Percentiles rank a stretch among this genome's conserved stretches.
Evolutionary conservation across 2,329 filamentous ascomycete genomes (phyloP).

Genomic region (Dissoconium aciculare): DNA sequence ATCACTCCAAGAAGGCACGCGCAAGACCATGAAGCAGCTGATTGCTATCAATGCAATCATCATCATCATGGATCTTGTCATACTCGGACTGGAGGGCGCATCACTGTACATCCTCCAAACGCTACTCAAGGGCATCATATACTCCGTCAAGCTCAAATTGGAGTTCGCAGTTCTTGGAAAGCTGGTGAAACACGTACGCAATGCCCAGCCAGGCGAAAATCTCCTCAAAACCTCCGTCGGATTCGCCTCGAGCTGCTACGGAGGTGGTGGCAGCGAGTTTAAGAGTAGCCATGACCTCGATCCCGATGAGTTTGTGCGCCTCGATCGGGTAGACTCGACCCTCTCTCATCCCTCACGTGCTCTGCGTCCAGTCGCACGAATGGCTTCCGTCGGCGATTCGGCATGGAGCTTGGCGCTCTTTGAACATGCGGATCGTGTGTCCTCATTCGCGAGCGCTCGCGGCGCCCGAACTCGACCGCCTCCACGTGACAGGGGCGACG

Average conservation of each 20-base stretch:
- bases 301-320: background rate
- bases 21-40: constrained; percentile 23
- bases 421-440: too few species aligned
- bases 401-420: too few species aligned
- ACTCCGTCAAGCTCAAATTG: constrained; percentile 24
- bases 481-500: too few species aligned
- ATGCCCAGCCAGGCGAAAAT: constrained; percentile 7
- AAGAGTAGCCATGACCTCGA: background rate
- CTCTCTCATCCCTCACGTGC: too few species aligned
- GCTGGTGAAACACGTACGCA: constrained; percentile 18
- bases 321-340: too few species aligned
- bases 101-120: constrained; percentile 23
- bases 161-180: constrained; percentile 21
- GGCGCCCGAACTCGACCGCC: too few species aligned
- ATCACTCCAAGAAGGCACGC: constrained; percentile 2
- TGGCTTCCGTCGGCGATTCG: too few species aligned
- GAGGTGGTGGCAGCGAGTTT: constrained; percentile 1
- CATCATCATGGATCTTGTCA: constrained; percentile 24
- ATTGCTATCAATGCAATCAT: constrained; percentile 26
- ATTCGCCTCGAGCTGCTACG: constrained; percentile 6
- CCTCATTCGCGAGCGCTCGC: too few species aligned
- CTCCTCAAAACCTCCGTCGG: constrained; percentile 11
- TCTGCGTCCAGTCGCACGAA: too few species aligned
- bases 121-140: constrained; percentile 25
- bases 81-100: constrained; percentile 23